phyloP scores from a whole-genome alignment of 805 yeast genomes.

The Starmerella apicola region DNA sequence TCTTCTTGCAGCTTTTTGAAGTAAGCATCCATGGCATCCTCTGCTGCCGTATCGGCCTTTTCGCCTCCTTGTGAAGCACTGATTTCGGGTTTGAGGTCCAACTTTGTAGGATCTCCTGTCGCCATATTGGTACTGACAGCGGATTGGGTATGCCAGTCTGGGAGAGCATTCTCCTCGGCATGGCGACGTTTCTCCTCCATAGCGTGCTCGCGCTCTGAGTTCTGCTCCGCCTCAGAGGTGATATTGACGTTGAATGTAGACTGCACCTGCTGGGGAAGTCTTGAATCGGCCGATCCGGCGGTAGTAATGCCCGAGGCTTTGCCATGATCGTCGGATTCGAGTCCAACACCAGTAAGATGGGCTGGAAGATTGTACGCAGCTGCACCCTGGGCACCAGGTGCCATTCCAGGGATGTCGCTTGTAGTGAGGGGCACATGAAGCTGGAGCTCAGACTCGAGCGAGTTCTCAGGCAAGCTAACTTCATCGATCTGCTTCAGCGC shows the following conservation, averaged over 20 bases:
- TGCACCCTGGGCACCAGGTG: slow-evolving; percentile 9
- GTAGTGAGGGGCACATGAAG: slow-evolving; percentile 52
- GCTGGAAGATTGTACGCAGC: slow-evolving; percentile 15
- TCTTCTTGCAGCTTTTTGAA: slow-evolving; percentile 20
- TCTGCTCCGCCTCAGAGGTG: slow-evolving; percentile 73
- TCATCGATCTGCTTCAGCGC: slow-evolving; percentile 75
- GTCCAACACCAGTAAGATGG: slow-evolving; percentile 5
- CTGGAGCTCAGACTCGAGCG: slow-evolving; percentile 73
- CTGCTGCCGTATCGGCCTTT: slow-evolving; percentile 9
- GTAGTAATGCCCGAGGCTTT: slow-evolving; percentile 16
- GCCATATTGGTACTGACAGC: slow-evolving; percentile 52
- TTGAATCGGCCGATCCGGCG: slow-evolving; percentile 23
- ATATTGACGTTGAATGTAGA: slow-evolving; percentile 85
- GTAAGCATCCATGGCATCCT: slow-evolving; percentile 22
- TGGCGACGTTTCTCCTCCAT: slow-evolving; percentile 55
- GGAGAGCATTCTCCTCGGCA: slow-evolving; percentile 84
- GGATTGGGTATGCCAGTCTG: slow-evolving; percentile 89
- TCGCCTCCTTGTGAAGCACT: too few species aligned
- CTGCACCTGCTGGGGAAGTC: slow-evolving; percentile 32
- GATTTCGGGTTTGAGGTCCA: slow-evolving; percentile 1
- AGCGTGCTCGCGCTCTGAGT: slow-evolving; percentile 53
- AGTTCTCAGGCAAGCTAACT: slow-evolving; percentile 68
- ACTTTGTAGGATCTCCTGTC: not conserved
- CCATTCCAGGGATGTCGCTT: slow-evolving; percentile 11
- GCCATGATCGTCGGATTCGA: slow-evolving; percentile 2